These are phyloP conservation scores for Dissophora ornata DNA, from an alignment of 192 early-diverging fungal species.

Conservation along the genomic window DNA sequence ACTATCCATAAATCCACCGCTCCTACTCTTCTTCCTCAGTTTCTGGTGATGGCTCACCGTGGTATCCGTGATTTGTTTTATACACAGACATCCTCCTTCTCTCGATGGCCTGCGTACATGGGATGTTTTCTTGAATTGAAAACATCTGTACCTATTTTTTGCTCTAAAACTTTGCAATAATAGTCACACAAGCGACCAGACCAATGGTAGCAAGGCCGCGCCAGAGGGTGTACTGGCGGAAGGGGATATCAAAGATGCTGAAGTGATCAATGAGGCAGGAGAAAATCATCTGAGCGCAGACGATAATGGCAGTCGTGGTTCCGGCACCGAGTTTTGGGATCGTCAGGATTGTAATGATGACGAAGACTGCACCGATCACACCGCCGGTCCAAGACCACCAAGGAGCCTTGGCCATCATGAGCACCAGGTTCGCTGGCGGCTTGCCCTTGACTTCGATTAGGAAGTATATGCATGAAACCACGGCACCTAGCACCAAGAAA, in stretches of 20 bases:
- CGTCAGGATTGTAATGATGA: slow-evolving; percentile 62
- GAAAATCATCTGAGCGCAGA: slow-evolving; percentile 62
- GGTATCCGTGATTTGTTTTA: slow-evolving; percentile 35
- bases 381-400: slow-evolving; percentile 66
- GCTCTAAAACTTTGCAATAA: slow-evolving; percentile 57
- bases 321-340: slow-evolving; percentile 64
- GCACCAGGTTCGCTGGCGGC: slow-evolving; percentile 31
- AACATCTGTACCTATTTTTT: slow-evolving; percentile 26
- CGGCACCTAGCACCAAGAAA: slow-evolving; percentile 26
- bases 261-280: slow-evolving; percentile 67
- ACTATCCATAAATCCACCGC: no score
- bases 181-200: slow-evolving; percentile 58
- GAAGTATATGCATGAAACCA: slow-evolving; percentile 35
- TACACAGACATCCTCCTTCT: slow-evolving; percentile 3
- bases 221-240: slow-evolving; percentile 55
- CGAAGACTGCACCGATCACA: slow-evolving; percentile 52
- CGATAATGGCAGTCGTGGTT: slow-evolving; percentile 61
- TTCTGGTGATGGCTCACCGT: not conserved
- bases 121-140: slow-evolving; percentile 7
- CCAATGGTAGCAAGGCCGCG: slow-evolving; percentile 59
- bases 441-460: slow-evolving; percentile 47
- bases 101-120: slow-evolving; percentile 18
- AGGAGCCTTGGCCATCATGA: slow-evolving; percentile 52
- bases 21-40: not conserved
- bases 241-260: slow-evolving; percentile 57